These are phyloP conservation scores for Corymbia maculata DNA, from an alignment of 345 rosid genomes.

Conservation along the genomic window DNA sequence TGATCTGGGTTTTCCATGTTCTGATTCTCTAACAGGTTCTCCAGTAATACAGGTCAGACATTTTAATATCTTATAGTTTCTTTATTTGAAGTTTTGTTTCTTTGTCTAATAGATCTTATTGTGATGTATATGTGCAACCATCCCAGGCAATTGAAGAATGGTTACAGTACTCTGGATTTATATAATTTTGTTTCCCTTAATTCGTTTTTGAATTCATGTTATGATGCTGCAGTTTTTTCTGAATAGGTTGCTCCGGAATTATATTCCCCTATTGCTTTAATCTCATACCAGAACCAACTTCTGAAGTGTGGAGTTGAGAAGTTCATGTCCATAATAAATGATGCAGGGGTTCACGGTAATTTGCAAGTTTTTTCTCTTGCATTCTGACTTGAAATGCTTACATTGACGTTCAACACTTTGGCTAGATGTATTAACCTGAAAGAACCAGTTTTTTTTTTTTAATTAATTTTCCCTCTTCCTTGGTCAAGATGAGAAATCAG, in stretches of 20 bases:
- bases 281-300: not conserved
- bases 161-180: not conserved
- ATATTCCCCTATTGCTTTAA: constrained; percentile 73
- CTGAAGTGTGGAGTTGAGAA: not conserved
- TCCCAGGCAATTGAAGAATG: not conserved
- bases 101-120: not conserved
- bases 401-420: not conserved
- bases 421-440: not conserved
- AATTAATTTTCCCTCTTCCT: not conserved
- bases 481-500: not conserved
- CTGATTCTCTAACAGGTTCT: constrained; percentile 87
- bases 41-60: constrained; percentile 86
- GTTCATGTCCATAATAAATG: not conserved
- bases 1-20: constrained; percentile 86
- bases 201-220: not conserved
- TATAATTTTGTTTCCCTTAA: not conserved
- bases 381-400: not conserved
- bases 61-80: not conserved
- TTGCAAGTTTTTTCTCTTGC: not conserved
- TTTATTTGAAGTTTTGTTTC: not conserved
- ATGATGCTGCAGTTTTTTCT: not conserved
- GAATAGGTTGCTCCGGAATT: constrained; percentile 49
- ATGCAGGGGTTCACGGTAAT: not conserved
- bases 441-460: not conserved
- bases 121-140: too few relatives aligned